Conservation (phyloP, 2,329 filamentous ascomycete genomes). For the Nigrograna mackinnonii region DNA sequence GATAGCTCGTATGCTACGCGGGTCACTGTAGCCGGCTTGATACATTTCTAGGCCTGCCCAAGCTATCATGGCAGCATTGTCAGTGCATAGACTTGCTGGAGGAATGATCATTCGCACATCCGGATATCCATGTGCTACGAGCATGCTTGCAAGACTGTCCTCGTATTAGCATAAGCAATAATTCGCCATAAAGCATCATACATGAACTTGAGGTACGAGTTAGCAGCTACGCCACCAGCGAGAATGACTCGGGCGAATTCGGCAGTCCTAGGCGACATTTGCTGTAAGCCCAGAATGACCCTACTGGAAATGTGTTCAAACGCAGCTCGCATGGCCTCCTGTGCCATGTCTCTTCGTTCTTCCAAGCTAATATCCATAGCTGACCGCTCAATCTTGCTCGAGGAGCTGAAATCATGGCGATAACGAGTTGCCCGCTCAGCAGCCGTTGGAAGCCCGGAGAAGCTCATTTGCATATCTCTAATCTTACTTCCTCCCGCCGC, state of each 20-base stretch:
- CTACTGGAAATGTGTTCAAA: conserved; percentile 87
- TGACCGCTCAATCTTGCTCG: conserved; percentile 31
- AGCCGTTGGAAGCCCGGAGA: conserved; percentile 70
- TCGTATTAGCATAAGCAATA: conserved; percentile 3
- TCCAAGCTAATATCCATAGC: conserved; percentile 50
- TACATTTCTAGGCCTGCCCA: conserved; percentile 96
- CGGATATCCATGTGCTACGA: conserved; percentile 69
- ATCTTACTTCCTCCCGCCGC: conserved; percentile 33
- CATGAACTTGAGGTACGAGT: conserved; percentile 75
- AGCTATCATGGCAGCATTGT: conserved; percentile 97
- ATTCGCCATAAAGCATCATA: conserved; percentile 18
- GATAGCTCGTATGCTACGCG: conserved; percentile 32
- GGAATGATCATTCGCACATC: conserved; percentile 71
- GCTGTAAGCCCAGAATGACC: conserved; percentile 69
- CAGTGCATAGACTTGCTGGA: conserved; percentile 79
- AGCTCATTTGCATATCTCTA: conserved; percentile 49
- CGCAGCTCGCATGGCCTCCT: conserved; percentile 74
- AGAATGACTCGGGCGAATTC: conserved; percentile 67
- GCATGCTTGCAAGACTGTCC: conserved; percentile 50
- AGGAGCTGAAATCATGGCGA: conserved; percentile 30
- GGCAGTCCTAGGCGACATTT: conserved; percentile 12
- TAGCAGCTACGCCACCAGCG: conserved; percentile 88
- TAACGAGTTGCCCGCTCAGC: conserved; percentile 61
- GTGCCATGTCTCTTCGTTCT: conserved; percentile 71
- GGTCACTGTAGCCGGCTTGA: conserved; percentile 63